phyloP scores from a whole-genome alignment of 2,329 filamentous ascomycete species.

The Ascochyta pisi region DNA sequence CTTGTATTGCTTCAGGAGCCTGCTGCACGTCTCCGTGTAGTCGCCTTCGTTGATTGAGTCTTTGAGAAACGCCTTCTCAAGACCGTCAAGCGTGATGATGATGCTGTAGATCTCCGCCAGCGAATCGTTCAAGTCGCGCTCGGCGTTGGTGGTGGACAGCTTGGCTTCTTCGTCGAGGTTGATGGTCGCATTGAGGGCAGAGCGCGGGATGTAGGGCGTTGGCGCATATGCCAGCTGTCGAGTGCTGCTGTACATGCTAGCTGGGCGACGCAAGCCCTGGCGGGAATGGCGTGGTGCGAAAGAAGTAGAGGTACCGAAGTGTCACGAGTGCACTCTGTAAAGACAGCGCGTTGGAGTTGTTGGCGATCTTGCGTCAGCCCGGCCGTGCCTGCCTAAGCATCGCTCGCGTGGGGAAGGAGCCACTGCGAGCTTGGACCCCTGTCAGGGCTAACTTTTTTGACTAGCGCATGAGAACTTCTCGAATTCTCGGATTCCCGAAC shows the following conservation, averaged over 20 bases:
- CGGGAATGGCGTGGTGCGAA: too few relatives aligned
- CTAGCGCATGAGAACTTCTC: conserved; percentile 17
- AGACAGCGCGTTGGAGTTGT: neutral
- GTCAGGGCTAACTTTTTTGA: conserved; percentile 21
- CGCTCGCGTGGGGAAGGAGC: conserved; percentile 30
- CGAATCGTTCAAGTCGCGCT: conserved; percentile 93
- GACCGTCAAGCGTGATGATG: conserved; percentile 90
- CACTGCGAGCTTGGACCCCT: conserved; percentile 35
- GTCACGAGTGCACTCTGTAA: too few relatives aligned
- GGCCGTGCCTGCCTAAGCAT: conserved; percentile 23
- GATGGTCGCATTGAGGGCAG: conserved; percentile 82
- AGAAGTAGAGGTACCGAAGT: too few relatives aligned
- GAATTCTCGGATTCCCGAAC: conserved; percentile 7
- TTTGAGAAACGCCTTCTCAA: conserved; percentile 96
- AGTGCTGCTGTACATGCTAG: conserved; percentile 56
- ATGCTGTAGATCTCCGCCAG: conserved; percentile 98
- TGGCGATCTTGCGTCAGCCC: conserved; percentile 20
- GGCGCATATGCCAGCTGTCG: conserved; percentile 80
- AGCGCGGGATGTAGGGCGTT: conserved; percentile 88
- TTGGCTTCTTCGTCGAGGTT: conserved; percentile 97
- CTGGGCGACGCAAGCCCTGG: neutral
- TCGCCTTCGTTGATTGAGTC: conserved; percentile 91
- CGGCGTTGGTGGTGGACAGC: conserved; percentile 81
- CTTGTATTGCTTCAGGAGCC: conserved; percentile 95
- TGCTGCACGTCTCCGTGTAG: conserved; percentile 95